Conservation (phyloP, 1,284 basidiomycete species). For the Pterula multifida region DNA sequence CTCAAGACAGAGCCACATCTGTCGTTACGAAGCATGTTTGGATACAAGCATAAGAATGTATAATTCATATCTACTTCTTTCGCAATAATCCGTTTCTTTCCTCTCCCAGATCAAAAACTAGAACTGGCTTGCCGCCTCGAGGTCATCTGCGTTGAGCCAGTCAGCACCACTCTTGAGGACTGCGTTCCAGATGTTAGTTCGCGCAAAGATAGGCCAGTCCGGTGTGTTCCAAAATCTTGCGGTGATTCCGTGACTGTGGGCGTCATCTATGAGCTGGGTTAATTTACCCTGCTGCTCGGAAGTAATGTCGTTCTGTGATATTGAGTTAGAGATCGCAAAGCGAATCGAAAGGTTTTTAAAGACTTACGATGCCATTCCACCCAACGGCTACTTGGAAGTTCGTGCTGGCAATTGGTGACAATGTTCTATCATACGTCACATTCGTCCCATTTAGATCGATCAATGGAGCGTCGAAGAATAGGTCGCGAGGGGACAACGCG, state of each 20-base stretch:
- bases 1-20: slow-evolving; percentile 16
- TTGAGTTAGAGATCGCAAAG: slow-evolving; percentile 13
- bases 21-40: slow-evolving; percentile 19
- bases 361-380: slow-evolving; percentile 26
- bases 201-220: slow-evolving; percentile 33
- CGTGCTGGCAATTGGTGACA: slow-evolving; percentile 39
- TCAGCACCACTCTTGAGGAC: slow-evolving; percentile 32
- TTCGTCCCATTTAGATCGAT: slow-evolving; percentile 25
- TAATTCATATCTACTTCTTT: neutral
- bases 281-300: slow-evolving; percentile 22
- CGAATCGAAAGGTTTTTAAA: neutral
- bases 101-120: slow-evolving; percentile 13
- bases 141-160: slow-evolving; percentile 44
- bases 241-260: slow-evolving; percentile 31
- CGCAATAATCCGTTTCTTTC: neutral
- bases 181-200: slow-evolving; percentile 30
- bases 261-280: slow-evolving; percentile 27
- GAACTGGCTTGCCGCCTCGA: slow-evolving; percentile 31
- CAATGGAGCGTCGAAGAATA: slow-evolving; percentile 44
- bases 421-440: slow-evolving; percentile 26
- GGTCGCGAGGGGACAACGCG: slow-evolving; percentile 31
- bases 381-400: slow-evolving; percentile 35
- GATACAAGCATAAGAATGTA: neutral
- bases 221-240: slow-evolving; percentile 45
- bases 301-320: slow-evolving; percentile 18